Evolutionary conservation across 257 asterid species (phyloP), one percentile per base, ranked within the genome.

Genomic region (Solanum boliviense): DNA sequence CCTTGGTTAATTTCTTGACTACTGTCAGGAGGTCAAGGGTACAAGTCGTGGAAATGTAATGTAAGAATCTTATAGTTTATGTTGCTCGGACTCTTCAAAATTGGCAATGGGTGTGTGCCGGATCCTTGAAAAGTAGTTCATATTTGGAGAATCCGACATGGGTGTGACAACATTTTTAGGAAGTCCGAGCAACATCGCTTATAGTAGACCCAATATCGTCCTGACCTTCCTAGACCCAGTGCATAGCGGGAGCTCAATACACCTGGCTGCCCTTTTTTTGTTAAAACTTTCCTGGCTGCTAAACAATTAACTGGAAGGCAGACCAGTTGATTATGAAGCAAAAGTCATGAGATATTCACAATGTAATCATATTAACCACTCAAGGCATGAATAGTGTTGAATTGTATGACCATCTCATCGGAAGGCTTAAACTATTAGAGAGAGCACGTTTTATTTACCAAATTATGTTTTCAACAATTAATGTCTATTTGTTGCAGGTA

Each of bases 401-500:
- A 76, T 76, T 39, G 6, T 78, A 44, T 41, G 65, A 41, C 36
- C 62, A 75, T 38, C 35, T 76, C 35, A 39, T 76, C 35, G 21
- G 58, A 76, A 76, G 58, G n/a, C 58, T 39, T 76, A 39, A 13
- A 35, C 65, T 25, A 44, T 79, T 27, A 7, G 38, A 15, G 67
- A 44, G 16, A 44, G 38, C 36, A 79, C 27, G 3, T 29, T 29
- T 79, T 15, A 79, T 79, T 44, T 25, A 27, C 39, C 20, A 16
- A 79, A 79, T 79, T 25, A 25, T 44, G 16, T 79, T 52, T 7
- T 13, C 62, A 78, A 25, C 23, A 44, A 48, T 79, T 15, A 81
- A 20, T 46, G 27, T 31, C 62, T 65, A 46, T 84, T 13, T 68
- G 86, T 91, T 62, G 67, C 92, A 97, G 99, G 93, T 97, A 48